These are phyloP conservation scores for Mikania micrantha DNA, from an alignment of 129 eudicot species.

Conservation along the genomic window DNA sequence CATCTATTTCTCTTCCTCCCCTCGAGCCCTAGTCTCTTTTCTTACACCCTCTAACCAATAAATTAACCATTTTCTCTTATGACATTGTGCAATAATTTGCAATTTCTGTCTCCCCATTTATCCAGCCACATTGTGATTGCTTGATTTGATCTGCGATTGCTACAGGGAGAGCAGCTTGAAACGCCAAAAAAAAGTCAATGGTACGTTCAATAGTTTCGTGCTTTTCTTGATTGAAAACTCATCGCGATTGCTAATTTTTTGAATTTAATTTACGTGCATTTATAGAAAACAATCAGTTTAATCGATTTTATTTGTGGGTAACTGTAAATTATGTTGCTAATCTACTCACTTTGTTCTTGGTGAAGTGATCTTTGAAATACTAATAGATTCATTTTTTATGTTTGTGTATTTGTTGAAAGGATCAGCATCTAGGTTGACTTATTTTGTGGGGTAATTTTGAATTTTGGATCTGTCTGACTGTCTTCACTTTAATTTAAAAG, in stretches of 20 bases:
- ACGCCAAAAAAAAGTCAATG: constrained; percentile 18
- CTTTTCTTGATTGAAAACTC: neutral
- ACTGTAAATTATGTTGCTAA: too few species aligned
- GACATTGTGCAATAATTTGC: neutral
- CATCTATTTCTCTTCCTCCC: constrained; percentile 16
- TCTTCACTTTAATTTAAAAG: neutral
- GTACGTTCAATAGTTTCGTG: constrained; percentile 19
- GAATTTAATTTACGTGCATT: neutral
- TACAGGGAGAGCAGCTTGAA: constrained; percentile 1
- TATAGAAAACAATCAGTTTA: too few species aligned
- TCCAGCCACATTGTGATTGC: constrained; percentile 15
- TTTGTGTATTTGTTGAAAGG: neutral
- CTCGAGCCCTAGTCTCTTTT: constrained; percentile 31
- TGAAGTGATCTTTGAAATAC: neutral
- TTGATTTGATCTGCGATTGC: constrained; percentile 36
- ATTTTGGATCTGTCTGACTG: neutral
- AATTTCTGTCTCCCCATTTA: neutral
- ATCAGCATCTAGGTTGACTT: constrained; percentile 1
- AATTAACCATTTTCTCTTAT: neutral
- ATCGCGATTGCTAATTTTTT: neutral
- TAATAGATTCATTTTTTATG: neutral
- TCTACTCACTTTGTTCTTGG: neutral
- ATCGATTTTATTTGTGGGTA: too few species aligned
- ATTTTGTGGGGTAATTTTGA: constrained; percentile 4
- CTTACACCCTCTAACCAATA: constrained; percentile 16